Conservation (phyloP, 1,139 yeast species). For the Yamadazyma blattariae region DNA sequence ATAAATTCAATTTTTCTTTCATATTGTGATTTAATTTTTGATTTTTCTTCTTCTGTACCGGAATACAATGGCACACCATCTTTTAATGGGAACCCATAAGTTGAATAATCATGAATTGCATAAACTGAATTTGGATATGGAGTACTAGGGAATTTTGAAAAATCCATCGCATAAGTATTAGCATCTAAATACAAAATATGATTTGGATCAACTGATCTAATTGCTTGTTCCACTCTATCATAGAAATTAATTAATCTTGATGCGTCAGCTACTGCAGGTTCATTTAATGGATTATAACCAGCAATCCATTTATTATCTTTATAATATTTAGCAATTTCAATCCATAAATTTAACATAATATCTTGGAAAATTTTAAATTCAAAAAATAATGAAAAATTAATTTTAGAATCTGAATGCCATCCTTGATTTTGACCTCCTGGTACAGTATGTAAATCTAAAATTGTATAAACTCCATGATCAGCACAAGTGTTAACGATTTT, state of each 20-base stretch:
- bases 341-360: conserved; percentile 35
- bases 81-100: conserved; percentile 32
- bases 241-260: conserved; percentile 30
- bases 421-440: conserved; percentile 50
- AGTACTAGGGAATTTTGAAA: conserved; percentile 32
- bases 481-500: conserved; percentile 34
- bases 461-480: conserved; percentile 32
- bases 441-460: conserved; percentile 41
- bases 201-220: conserved; percentile 35
- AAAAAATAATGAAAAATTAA: conserved; percentile 41
- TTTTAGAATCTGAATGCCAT: conserved; percentile 42
- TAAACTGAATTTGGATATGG: conserved; percentile 36
- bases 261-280: conserved; percentile 38
- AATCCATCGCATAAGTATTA: conserved; percentile 44
- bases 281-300: conserved; percentile 45
- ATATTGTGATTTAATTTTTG: conserved; percentile 27
- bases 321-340: conserved; percentile 33
- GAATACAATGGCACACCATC: too few species aligned
- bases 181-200: conserved; percentile 43
- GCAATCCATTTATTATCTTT: conserved; percentile 40
- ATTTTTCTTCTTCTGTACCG: conserved; percentile 27
- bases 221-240: conserved; percentile 24
- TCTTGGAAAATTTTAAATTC: conserved; percentile 43
- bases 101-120: conserved; percentile 40
- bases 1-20: conserved; percentile 37